A percentile compares a stretch with the other conserved stretches of the same genome.
Evolutionary conservation across 192 early-diverging fungal species (phyloP).

Genomic region (Linnemannia exigua): DNA sequence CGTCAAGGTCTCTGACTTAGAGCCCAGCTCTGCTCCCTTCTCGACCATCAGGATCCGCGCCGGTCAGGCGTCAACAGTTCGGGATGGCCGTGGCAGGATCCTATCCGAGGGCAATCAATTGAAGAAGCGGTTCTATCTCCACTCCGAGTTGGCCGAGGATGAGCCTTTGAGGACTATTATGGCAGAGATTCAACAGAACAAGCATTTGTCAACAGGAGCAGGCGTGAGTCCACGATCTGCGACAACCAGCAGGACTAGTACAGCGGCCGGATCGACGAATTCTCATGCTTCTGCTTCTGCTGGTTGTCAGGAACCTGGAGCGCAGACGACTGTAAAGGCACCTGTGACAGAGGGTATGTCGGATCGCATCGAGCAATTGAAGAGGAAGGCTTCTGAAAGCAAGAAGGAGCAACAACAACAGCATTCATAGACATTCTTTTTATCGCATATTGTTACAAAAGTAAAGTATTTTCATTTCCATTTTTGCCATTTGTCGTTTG

Average conservation of each 20-base stretch:
- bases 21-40: conserved; percentile 67
- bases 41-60: conserved; percentile 65
- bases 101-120: conserved; percentile 51
- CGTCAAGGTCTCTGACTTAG: conserved; percentile 61
- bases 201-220: conserved; percentile 8
- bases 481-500: background rate
- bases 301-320: background rate
- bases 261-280: background rate
- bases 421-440: background rate
- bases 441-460: too few relatives aligned
- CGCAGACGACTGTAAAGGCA: background rate
- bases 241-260: background rate
- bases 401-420: conserved; percentile 24
- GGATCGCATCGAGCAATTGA: conserved; percentile 50
- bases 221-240: background rate
- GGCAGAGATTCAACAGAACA: conserved; percentile 46
- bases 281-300: background rate
- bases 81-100: conserved; percentile 48
- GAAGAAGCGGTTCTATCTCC: conserved; percentile 63
- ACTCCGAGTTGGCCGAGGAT: conserved; percentile 59
- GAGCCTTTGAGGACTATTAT: conserved; percentile 55
- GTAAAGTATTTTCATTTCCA: background rate
- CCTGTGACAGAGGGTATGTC: conserved; percentile 43
- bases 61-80: conserved; percentile 29
- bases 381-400: conserved; percentile 40